Base-by-base conservation (phyloP, 768 basidiomycete species). In the Russula virescens region DNA sequence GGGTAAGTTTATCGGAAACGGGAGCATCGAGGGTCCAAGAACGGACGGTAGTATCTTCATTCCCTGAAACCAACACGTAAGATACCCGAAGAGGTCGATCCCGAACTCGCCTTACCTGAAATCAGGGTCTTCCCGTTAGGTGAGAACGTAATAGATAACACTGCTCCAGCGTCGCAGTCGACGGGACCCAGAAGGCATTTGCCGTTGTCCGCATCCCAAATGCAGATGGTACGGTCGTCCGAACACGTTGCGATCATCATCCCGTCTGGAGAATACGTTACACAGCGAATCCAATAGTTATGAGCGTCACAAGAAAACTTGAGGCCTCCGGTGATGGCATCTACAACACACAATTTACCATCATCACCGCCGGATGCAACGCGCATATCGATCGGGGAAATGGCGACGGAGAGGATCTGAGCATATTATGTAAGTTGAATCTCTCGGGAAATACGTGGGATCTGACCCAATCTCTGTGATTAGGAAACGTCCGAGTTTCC, bases 201-300 rank as follows among this genome's bases (percentile, higher is more conserved):
- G 23, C 61, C 55, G 2, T 19, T 34, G 5, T 66, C 47, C 18
- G 56, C 66, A 14, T 67, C 47, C 67, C 67, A 68, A 43, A 67
- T 47, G 28, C 38, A 40, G 25, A 68, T 59, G 2, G 26, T 60
- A n/a, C 26, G 34, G 43, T 68, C 67, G 5, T 58, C 47, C 5
- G 66, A 64, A 38, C 67, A 63, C 13, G 66, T 68, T 5, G 55
- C 67, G 19, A 68, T 54, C 45, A 16, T 54, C 47, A 9, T 25
- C 19, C 67, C 67, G 25, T 64, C 61, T 9, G 55, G 62, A 4
- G 67, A 68, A 48, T 61, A 68, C 5, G 54, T 23, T 21, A 68
- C 58, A 31, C 63, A 67, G 25, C 50, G 45, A 9, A 67, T 57
- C 60, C 61, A 52, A 23, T 60, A 19, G 16, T 25, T 19, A 38